Conservation (phyloP, 768 basidiomycete genomes). For the Lactarius sanguifluus region DNA sequence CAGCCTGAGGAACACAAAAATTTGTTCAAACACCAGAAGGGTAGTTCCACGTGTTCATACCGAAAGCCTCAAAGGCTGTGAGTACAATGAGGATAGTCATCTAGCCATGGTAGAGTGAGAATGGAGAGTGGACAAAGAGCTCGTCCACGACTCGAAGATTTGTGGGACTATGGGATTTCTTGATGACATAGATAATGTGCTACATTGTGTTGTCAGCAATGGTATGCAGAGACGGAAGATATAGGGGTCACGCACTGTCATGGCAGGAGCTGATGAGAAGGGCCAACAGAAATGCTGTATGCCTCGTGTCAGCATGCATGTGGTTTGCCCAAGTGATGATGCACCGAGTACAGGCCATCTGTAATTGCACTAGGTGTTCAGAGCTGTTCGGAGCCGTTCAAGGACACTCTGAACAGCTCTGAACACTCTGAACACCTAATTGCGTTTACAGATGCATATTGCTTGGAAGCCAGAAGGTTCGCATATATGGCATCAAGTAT, state of each 20-base stretch:
- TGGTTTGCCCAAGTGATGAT: constrained; percentile 19
- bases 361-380: too few species aligned
- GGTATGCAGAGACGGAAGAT: constrained; percentile 33
- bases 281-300: constrained; percentile 77
- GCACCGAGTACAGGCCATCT: constrained; percentile 46
- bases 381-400: too few species aligned
- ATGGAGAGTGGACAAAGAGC: constrained; percentile 90
- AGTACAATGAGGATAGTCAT: constrained; percentile 80
- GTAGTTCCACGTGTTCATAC: constrained; percentile 64
- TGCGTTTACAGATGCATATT: too few species aligned
- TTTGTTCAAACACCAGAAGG: constrained; percentile 87
- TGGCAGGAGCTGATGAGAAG: constrained; percentile 81
- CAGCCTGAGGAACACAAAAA: constrained; percentile 92
- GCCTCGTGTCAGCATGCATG: constrained; percentile 26
- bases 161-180: constrained; percentile 75
- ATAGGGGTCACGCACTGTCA: constrained; percentile 41
- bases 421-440: too few species aligned
- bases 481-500: too few species aligned
- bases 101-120: constrained; percentile 95
- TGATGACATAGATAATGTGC: constrained; percentile 94
- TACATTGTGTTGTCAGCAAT: constrained; percentile 40
- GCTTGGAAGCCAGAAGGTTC: too few species aligned
- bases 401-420: too few species aligned
- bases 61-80: constrained; percentile 87
- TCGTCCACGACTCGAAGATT: constrained; percentile 72